Evolutionary conservation across 176 grass and related monocot species (phyloP).

Genomic region (Aegilops longissima): DNA sequence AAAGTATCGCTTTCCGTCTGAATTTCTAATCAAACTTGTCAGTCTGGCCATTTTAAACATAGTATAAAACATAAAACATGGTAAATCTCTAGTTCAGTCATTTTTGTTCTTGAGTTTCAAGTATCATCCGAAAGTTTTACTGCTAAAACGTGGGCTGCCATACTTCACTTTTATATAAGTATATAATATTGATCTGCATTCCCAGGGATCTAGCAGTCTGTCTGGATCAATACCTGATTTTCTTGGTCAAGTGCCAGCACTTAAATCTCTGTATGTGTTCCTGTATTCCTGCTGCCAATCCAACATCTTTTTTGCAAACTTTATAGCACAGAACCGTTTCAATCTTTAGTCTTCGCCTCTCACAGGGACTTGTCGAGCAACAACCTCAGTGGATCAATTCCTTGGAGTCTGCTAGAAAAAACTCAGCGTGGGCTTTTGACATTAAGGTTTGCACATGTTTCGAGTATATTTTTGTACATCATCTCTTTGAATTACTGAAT

Average conservation of each 20-base stretch:
- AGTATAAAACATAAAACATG: neutral
- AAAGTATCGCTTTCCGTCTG: neutral
- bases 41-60: neutral
- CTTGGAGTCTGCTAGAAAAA: slow-evolving; percentile 33
- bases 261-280: slow-evolving; percentile 44
- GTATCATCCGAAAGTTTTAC: neutral
- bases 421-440: slow-evolving; percentile 12
- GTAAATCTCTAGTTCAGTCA: neutral
- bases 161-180: neutral
- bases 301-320: neutral
- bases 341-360: neutral
- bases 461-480: neutral
- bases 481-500: neutral
- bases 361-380: slow-evolving; percentile 50
- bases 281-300: neutral
- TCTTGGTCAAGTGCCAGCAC: slow-evolving; percentile 1
- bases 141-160: neutral
- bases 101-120: neutral
- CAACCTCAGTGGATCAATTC: slow-evolving; percentile 40
- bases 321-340: neutral
- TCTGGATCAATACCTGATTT: slow-evolving; percentile 34
- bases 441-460: slow-evolving; percentile 24
- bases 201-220: slow-evolving; percentile 43
- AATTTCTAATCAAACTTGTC: neutral
- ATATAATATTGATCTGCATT: neutral